phyloP scores from a whole-genome alignment of 768 basidiomycete species.

The Gloeophyllum trabeum region DNA sequence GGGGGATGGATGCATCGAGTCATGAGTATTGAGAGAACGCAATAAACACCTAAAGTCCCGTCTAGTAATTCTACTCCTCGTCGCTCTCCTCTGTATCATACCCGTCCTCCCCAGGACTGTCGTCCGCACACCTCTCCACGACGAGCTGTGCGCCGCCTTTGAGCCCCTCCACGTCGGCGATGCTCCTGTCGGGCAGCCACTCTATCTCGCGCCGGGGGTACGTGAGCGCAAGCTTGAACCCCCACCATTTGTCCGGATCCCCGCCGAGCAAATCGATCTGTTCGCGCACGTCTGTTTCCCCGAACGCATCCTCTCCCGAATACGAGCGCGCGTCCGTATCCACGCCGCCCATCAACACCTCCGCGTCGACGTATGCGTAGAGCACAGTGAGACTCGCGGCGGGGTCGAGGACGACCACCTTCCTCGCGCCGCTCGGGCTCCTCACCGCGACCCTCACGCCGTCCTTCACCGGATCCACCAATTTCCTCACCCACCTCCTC shows the following conservation, averaged over 20 bases:
- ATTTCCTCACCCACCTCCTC: slow-evolving; percentile 47
- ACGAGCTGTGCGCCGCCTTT: slow-evolving; percentile 55
- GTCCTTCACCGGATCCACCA: slow-evolving; percentile 19
- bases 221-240: slow-evolving; percentile 55
- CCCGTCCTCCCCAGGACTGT: slow-evolving; percentile 34
- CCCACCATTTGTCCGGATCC: slow-evolving; percentile 42
- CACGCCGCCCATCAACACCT: slow-evolving; percentile 32
- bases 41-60: too few relatives aligned
- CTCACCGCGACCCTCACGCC: slow-evolving; percentile 42
- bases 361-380: slow-evolving; percentile 64
- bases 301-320: slow-evolving; percentile 20
- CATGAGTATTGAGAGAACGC: too few relatives aligned
- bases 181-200: slow-evolving; percentile 24
- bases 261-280: slow-evolving; percentile 11
- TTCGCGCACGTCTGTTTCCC: slow-evolving; percentile 25
- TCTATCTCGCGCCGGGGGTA: slow-evolving; percentile 61
- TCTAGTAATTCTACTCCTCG: slow-evolving; percentile 22
- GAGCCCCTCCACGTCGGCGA: slow-evolving; percentile 37
- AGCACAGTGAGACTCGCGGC: slow-evolving; percentile 45
- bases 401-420: slow-evolving; percentile 43
- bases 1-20: too few relatives aligned
- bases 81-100: slow-evolving; percentile 41
- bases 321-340: slow-evolving; percentile 31
- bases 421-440: slow-evolving; percentile 38
- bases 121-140: slow-evolving; percentile 32